These are phyloP conservation scores for Malus asiatica DNA, from an alignment of 306 rosid genomes.

Conservation along the genomic window DNA sequence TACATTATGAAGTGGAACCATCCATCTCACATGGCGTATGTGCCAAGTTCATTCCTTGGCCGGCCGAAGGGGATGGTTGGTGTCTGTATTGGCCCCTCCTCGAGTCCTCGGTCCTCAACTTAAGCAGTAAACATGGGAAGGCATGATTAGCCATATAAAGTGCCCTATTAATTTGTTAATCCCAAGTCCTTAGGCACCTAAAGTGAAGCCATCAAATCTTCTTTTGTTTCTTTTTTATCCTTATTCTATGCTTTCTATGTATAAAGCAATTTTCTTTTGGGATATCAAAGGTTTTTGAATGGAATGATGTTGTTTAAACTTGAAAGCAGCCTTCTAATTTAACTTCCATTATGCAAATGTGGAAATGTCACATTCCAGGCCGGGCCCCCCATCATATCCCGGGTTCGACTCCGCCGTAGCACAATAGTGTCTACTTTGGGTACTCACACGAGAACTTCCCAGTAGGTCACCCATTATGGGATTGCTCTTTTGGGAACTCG, in stretches of 20 bases:
- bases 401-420: too few species aligned
- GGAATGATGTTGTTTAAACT: too few species aligned
- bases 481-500: too few species aligned
- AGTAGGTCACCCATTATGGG: too few species aligned
- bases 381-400: too few species aligned
- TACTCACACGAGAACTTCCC: too few species aligned
- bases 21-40: conserved; percentile 20
- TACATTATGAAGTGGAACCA: neutral
- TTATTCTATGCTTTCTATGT: neutral
- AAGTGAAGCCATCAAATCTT: neutral
- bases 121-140: neutral
- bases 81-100: conserved; percentile 11
- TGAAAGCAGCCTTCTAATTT: too few species aligned
- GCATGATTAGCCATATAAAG: neutral
- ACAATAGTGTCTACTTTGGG: too few species aligned
- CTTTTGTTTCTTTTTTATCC: neutral
- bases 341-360: too few species aligned
- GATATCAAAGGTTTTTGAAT: too few species aligned
- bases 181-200: neutral
- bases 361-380: too few species aligned
- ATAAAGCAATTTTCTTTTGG: neutral
- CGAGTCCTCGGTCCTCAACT: neutral
- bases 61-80: conserved; percentile 27
- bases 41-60: neutral
- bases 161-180: neutral